These are phyloP conservation scores for Lindgomyces ingoldianus DNA, from an alignment of 495 filamentous ascomycete species.

Conservation along the genomic window DNA sequence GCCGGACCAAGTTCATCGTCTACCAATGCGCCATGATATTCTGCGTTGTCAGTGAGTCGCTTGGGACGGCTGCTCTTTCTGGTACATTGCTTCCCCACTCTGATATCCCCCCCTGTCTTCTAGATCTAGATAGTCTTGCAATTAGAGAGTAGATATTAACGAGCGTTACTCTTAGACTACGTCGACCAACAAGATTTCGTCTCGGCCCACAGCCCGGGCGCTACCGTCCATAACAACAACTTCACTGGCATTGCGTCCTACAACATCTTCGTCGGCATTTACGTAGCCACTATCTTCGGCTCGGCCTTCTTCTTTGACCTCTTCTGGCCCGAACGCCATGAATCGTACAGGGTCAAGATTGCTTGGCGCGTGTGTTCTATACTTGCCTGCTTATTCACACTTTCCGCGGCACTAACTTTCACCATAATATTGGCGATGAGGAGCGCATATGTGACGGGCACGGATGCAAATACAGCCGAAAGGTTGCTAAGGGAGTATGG, in stretches of 20 bases:
- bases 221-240: conserved; percentile 49
- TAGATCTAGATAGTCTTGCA: too few species aligned
- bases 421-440: conserved; percentile 51
- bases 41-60: conserved; percentile 54
- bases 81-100: conserved; percentile 36
- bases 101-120: not conserved
- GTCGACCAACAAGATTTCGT: conserved; percentile 51
- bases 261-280: conserved; percentile 57
- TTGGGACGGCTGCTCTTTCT: conserved; percentile 53
- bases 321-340: conserved; percentile 54
- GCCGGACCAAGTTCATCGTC: conserved; percentile 56
- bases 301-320: conserved; percentile 58
- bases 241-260: conserved; percentile 53
- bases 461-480: conserved; percentile 35
- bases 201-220: conserved; percentile 37
- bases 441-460: conserved; percentile 45
- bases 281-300: conserved; percentile 57
- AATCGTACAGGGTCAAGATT: conserved; percentile 48
- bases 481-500: conserved; percentile 39
- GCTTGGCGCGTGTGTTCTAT: conserved; percentile 54
- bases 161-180: conserved; percentile 45
- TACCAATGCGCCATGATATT: conserved; percentile 57
- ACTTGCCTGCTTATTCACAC: conserved; percentile 47
- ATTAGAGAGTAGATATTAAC: too few species aligned
- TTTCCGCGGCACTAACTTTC: conserved; percentile 48